A percentile compares a stretch with the other conserved stretches of the same genome.
phyloP scores from a whole-genome alignment of 169 alveolate species.

The Cryptosporidium baileyi region DNA sequence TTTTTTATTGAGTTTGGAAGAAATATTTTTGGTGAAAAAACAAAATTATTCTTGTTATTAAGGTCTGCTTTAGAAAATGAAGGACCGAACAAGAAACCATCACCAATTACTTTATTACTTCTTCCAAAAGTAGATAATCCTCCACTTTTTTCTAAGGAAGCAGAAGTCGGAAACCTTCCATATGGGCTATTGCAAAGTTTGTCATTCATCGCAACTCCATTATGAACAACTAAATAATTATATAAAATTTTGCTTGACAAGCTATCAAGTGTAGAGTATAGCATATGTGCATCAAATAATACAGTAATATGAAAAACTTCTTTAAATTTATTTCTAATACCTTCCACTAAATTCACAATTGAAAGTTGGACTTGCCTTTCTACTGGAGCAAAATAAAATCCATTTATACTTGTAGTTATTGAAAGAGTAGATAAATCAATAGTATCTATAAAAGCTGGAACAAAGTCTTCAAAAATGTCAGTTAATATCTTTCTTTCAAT shows the following conservation, averaged over 20 bases:
- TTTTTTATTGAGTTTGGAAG: constrained; percentile 1
- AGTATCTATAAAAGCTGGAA: constrained; percentile 56
- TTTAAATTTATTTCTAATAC: not conserved
- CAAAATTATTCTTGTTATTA: not conserved
- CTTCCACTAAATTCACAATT: constrained; percentile 40
- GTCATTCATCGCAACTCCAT: constrained; percentile 65
- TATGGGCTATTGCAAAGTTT: constrained; percentile 54
- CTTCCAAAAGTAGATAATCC: constrained; percentile 60
- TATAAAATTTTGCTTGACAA: constrained; percentile 30
- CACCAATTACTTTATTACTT: not conserved
- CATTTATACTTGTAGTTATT: constrained; percentile 20
- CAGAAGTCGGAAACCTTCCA: constrained; percentile 40
- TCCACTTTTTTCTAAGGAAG: not conserved
- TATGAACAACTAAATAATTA: constrained; percentile 48
- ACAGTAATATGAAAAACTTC: constrained; percentile 9
- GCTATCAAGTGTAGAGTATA: constrained; percentile 28
- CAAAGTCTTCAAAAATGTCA: constrained; percentile 37
- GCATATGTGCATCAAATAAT: constrained; percentile 60
- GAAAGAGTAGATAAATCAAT: constrained; percentile 43
- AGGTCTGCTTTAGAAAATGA: not conserved
- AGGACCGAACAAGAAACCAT: constrained; percentile 54
- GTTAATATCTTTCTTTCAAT: not conserved
- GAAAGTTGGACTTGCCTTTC: constrained; percentile 55
- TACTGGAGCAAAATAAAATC: constrained; percentile 67
- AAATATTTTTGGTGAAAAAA: constrained; percentile 45